A percentile compares a stretch with the other conserved stretches of the same genome.
These are phyloP conservation scores for Blastocystis sp. DNA, from an alignment of 352 stramenopile genomes.

Conservation along the genomic window DNA sequence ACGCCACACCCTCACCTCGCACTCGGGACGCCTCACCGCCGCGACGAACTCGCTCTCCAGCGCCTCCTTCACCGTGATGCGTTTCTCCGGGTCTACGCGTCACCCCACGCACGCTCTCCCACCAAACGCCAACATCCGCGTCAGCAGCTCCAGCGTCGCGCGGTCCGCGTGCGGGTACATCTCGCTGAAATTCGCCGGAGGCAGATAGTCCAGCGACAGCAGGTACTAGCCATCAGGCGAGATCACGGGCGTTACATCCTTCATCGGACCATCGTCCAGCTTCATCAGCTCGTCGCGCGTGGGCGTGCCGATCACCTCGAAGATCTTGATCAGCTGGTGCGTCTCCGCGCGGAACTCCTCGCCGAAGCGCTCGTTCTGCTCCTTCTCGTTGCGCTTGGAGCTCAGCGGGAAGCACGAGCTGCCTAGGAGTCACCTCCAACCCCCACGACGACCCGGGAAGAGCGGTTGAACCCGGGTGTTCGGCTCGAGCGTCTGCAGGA, in stretches of 20 bases:
- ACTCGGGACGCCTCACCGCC: not conserved
- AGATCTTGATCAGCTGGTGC: slow-evolving; percentile 77
- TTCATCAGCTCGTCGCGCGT: slow-evolving; percentile 36
- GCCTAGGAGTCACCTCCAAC: not conserved
- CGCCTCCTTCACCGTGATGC: slow-evolving; percentile 93
- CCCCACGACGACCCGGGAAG: slow-evolving; percentile 15
- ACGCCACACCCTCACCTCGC: not conserved
- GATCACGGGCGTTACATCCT: not conserved
- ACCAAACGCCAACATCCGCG: slow-evolving; percentile 85
- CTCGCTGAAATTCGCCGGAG: slow-evolving; percentile 75
- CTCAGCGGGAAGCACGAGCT: slow-evolving; percentile 74
- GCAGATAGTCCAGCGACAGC: slow-evolving; percentile 29
- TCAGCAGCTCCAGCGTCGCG: slow-evolving; percentile 83
- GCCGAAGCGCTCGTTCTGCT: slow-evolving; percentile 63
- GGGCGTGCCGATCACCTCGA: slow-evolving; percentile 76
- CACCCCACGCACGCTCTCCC: not conserved
- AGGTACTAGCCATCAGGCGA: slow-evolving; percentile 40
- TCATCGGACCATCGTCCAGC: slow-evolving; percentile 69
- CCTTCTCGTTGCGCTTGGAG: slow-evolving; percentile 39
- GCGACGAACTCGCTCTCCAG: slow-evolving; percentile 77
- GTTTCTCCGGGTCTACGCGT: slow-evolving; percentile 86
- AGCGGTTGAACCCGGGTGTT: slow-evolving; percentile 40
- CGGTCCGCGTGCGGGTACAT: slow-evolving; percentile 80
- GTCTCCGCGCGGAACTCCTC: slow-evolving; percentile 70
- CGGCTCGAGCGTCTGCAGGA: slow-evolving; percentile 70